Base-by-base conservation (phyloP, 164 flowering plant species). In the Hamamelis virginiana region DNA sequence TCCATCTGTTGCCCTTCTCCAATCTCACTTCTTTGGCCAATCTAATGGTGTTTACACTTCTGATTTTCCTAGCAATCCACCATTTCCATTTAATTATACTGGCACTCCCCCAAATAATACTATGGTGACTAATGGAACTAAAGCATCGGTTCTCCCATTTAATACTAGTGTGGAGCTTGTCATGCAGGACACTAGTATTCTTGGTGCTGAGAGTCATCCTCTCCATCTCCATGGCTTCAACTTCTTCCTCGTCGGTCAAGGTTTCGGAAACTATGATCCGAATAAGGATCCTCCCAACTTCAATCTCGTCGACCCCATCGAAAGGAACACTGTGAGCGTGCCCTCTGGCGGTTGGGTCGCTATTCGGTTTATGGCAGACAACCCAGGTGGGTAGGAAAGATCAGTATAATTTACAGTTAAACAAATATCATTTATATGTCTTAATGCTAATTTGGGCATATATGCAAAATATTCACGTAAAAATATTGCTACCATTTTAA, bases 211-310 rank as follows among this genome's bases (percentile, higher is more conserved):
- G 78, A 84, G 82, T 75, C 95, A 88, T 70, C 95, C 92, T 13
- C 81, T 89, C 12, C 92, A 90, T 67, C 82, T 89, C 41, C 95
- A 89, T 19, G 95, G 95, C 4, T 89, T 76, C 66, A 86, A 89
- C 43, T 88, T 90, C 83, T 88, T 81, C n/a, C 84, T 86, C 0
- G 86, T 88, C 1, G 95, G 92, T 0, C 77, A 81, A 64, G 95
- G 92, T 5, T 81, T 79, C 23, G 95, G 95, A 8, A 89, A 89
- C 74, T 86, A 63, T 60, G 78, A 87, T 68, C 78, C 83, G 1
- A 76, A 59, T 0, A 84, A 80, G 26, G 91, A 87, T 53, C 85
- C 86, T 0, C 41, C 74, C 23, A 83, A 78, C 15, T 88, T 77
- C 70, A 90, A 88, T 69, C 83, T 86, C 38, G 74, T 81, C 8